Conservation (phyloP, 2,329 filamentous ascomycete species). For the Xylariales sp. region DNA sequence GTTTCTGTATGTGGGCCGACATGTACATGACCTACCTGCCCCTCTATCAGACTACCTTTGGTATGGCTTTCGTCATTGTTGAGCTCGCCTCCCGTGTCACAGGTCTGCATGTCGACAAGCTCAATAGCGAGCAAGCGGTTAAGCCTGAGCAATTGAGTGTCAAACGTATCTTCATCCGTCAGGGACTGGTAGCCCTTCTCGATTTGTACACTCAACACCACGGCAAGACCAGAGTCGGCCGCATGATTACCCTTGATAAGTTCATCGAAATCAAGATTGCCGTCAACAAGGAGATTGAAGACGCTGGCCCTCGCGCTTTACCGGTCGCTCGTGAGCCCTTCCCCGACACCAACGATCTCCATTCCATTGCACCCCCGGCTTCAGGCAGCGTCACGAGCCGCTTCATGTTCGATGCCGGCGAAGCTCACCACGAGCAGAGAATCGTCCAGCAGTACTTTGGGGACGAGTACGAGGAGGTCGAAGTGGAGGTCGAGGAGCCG, state of each 20-base stretch:
- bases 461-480: slow-evolving; percentile 71
- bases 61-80: slow-evolving; percentile 75
- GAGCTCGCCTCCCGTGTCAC: slow-evolving; percentile 73
- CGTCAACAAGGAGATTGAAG: slow-evolving; percentile 75
- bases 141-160: slow-evolving; percentile 43
- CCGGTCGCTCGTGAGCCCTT: neutral
- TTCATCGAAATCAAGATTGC: slow-evolving; percentile 85
- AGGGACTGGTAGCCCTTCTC: slow-evolving; percentile 84
- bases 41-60: slow-evolving; percentile 82
- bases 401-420: slow-evolving; percentile 80
- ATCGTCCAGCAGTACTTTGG: slow-evolving; percentile 65
- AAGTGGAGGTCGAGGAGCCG: slow-evolving; percentile 69
- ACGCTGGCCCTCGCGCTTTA: slow-evolving; percentile 25
- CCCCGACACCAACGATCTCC: slow-evolving; percentile 30
- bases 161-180: slow-evolving; percentile 48
- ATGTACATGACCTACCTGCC: slow-evolving; percentile 91
- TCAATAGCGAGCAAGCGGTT: slow-evolving; percentile 48
- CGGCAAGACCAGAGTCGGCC: slow-evolving; percentile 68
- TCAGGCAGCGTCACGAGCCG: slow-evolving; percentile 50
- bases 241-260: slow-evolving; percentile 65
- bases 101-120: slow-evolving; percentile 46
- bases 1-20: slow-evolving; percentile 81
- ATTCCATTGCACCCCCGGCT: slow-evolving; percentile 25
- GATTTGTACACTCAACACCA: slow-evolving; percentile 89
- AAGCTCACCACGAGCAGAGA: slow-evolving; percentile 66